A percentile compares a stretch with the other conserved stretches of the same genome.
phyloP scores from a whole-genome alignment of 2,329 filamentous ascomycete genomes.

The Fusarium nodosum region DNA sequence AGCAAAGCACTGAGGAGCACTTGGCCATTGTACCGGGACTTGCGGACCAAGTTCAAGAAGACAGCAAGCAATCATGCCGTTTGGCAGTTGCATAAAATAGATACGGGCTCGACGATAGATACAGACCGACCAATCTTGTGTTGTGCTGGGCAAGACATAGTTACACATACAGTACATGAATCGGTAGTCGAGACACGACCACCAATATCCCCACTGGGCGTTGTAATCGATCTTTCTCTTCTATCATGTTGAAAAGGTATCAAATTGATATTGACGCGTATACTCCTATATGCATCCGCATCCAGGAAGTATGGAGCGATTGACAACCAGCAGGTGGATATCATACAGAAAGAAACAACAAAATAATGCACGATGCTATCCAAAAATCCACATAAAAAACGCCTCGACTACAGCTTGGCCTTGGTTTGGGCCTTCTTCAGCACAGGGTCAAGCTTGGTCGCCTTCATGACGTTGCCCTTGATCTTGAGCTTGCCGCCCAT shows the following conservation, averaged over 20 bases:
- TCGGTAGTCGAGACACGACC: background rate
- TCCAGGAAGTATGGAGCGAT: conserved; percentile 23
- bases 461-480: conserved; percentile 98
- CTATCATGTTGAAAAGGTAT: conserved; percentile 1
- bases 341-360: conserved; percentile 39
- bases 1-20: background rate
- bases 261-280: conserved; percentile 30
- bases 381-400: background rate
- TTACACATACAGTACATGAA: background rate
- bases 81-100: background rate
- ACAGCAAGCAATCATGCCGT: background rate
- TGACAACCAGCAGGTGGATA: conserved; percentile 40
- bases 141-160: background rate
- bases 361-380: conserved; percentile 22
- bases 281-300: conserved; percentile 42
- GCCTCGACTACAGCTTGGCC: conserved; percentile 78
- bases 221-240: background rate
- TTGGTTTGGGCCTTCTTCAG: conserved; percentile 88
- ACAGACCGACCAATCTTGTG: background rate
- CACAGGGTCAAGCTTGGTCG: conserved; percentile 94
- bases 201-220: background rate
- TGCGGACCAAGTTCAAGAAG: background rate
- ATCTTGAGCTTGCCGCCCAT: conserved; percentile 99
- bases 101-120: background rate
- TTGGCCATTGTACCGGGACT: too few relatives aligned